Conservation (phyloP, 345 rosid genomes). For the Rhodamnia rubescens region DNA sequence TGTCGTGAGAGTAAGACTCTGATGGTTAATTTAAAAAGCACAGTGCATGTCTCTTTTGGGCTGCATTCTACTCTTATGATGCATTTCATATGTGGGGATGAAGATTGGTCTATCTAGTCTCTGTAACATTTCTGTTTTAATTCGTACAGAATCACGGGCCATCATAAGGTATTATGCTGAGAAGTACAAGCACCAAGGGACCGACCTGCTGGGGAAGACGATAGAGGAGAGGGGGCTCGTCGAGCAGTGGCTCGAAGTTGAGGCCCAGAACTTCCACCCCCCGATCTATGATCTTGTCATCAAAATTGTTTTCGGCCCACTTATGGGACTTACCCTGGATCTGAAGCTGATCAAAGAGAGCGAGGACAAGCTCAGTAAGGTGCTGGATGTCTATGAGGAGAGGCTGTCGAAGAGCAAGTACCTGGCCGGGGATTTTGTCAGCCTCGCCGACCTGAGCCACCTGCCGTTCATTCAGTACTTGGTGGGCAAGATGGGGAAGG, state of each 20-base stretch:
- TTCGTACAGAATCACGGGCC: slow-evolving; percentile 55
- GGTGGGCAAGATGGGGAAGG: slow-evolving; percentile 44
- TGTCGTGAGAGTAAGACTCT: not conserved
- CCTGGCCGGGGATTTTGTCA: slow-evolving; percentile 58
- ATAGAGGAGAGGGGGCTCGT: slow-evolving; percentile 45
- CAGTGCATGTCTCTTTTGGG: not conserved
- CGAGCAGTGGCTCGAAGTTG: slow-evolving; percentile 68
- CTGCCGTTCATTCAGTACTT: slow-evolving; percentile 49
- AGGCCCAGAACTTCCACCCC: slow-evolving; percentile 48
- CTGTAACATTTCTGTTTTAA: not conserved
- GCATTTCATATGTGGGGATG: not conserved
- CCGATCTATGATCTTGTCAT: slow-evolving; percentile 24
- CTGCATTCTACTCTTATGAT: not conserved
- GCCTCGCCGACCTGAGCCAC: slow-evolving; percentile 69
- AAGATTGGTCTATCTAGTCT: not conserved
- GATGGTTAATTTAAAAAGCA: not conserved
- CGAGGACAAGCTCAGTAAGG: slow-evolving; percentile 44
- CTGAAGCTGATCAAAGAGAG: slow-evolving; percentile 40
- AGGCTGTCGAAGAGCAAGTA: slow-evolving; percentile 54
- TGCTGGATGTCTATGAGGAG: slow-evolving; percentile 52
- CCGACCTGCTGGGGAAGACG: slow-evolving; percentile 28
- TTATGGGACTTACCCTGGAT: slow-evolving; percentile 30
- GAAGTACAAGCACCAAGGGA: slow-evolving; percentile 40
- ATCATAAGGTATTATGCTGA: slow-evolving; percentile 61
- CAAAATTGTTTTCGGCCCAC: slow-evolving; percentile 33